Percentiles rank a stretch among this genome's conserved stretches.
These are phyloP conservation scores for Hemerocallis citrina DNA, from an alignment of 106 monocot genomes.

Conservation along the genomic window DNA sequence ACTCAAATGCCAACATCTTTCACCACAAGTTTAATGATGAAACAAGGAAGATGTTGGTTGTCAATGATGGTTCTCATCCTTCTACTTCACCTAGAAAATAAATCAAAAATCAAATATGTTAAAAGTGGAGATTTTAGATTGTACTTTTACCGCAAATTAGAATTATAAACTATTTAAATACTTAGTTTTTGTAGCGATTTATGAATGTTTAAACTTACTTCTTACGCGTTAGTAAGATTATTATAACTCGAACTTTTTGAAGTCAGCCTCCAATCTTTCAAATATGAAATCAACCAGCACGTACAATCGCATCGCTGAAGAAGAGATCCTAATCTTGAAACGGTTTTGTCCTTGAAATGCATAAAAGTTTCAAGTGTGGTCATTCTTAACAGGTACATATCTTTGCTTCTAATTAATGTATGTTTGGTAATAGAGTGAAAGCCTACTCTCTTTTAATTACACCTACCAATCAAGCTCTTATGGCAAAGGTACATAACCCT, in stretches of 20 bases:
- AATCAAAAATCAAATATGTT: background rate
- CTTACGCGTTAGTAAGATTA: no score
- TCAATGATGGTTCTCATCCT: background rate
- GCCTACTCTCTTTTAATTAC: background rate
- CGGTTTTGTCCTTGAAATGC: background rate
- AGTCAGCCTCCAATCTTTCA: no score
- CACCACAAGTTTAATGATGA: slow-evolving; percentile 4
- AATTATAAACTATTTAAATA: background rate
- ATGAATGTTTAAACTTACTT: background rate
- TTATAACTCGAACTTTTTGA: no score
- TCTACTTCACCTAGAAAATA: background rate
- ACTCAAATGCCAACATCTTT: slow-evolving; percentile 1
- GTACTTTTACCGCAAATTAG: background rate
- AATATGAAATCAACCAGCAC: no score
- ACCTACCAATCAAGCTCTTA: background rate
- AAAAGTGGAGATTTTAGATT: background rate
- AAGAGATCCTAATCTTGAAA: background rate
- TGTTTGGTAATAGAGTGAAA: background rate
- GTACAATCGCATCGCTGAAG: no score
- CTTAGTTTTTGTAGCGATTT: no score
- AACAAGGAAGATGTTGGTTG: background rate
- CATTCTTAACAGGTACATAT: background rate
- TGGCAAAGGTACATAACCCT: background rate
- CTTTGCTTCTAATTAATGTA: no score
- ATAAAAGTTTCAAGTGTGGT: background rate